These are phyloP conservation scores for Saprolegnia diclina DNA, from an alignment of 352 stramenopile genomes.

Conservation along the genomic window DNA sequence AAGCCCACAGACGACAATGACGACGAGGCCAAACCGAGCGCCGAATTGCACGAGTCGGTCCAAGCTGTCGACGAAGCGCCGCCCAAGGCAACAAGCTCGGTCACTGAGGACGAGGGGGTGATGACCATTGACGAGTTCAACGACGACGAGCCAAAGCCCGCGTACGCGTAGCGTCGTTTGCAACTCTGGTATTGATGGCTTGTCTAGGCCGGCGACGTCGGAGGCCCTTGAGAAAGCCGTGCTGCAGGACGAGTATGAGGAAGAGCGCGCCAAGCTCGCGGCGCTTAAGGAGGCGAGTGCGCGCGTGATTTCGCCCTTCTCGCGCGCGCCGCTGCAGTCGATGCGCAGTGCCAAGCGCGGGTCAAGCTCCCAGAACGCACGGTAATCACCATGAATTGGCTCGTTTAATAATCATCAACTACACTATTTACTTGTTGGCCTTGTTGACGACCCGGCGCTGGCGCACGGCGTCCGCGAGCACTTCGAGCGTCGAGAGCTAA, in stretches of 20 bases:
- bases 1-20: conserved; percentile 8
- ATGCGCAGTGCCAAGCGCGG: conserved; percentile 30
- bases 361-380: conserved; percentile 47
- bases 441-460: conserved; percentile 54
- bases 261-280: background rate
- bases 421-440: background rate
- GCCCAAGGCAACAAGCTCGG: background rate
- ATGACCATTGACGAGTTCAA: conserved; percentile 4
- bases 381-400: conserved; percentile 26
- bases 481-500: conserved; percentile 60
- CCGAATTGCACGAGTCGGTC: background rate
- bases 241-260: conserved; percentile 3
- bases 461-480: conserved; percentile 70
- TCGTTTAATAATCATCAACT: background rate
- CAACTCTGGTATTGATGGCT: background rate
- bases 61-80: background rate
- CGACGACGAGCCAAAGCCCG: background rate
- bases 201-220: background rate
- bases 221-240: background rate
- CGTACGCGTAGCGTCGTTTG: background rate
- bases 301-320: conserved; percentile 42
- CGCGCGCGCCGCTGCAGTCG: conserved; percentile 55
- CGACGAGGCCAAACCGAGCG: background rate
- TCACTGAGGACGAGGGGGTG: background rate
- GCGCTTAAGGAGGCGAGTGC: conserved; percentile 1